A percentile compares a stretch with the other conserved stretches of the same genome.
These are phyloP conservation scores for Xylaria polymorpha DNA, from an alignment of 2,329 filamentous ascomycete genomes.

Conservation along the genomic window DNA sequence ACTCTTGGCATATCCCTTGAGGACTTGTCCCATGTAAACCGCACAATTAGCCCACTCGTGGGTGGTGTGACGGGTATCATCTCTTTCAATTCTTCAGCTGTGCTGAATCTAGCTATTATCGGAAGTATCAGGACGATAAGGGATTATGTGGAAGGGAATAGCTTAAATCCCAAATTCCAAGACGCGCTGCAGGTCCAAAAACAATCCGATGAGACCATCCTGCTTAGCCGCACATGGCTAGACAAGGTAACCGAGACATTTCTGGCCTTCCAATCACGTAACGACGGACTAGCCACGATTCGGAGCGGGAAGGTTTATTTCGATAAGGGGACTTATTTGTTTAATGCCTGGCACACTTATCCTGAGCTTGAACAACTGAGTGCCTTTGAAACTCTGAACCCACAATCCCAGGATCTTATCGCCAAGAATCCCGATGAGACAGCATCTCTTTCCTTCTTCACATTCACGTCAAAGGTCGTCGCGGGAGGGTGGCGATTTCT, in stretches of 20 bases:
- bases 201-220: conserved; percentile 56
- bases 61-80: conserved; percentile 66
- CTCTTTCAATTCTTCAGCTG: conserved; percentile 67
- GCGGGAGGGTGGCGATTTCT: conserved; percentile 74
- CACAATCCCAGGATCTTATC: conserved; percentile 59
- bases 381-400: conserved; percentile 61
- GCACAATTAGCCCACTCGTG: conserved; percentile 58
- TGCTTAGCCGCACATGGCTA: conserved; percentile 67
- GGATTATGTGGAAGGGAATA: conserved; percentile 70
- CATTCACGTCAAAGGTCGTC: conserved; percentile 70
- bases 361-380: conserved; percentile 68
- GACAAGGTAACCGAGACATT: conserved; percentile 69
- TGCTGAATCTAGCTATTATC: conserved; percentile 66
- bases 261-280: conserved; percentile 59
- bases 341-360: conserved; percentile 71
- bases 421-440: conserved; percentile 59
- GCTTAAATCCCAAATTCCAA: conserved; percentile 65
- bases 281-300: conserved; percentile 52
- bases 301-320: conserved; percentile 57
- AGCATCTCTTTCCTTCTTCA: conserved; percentile 69
- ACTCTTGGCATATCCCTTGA: conserved; percentile 64
- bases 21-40: conserved; percentile 60
- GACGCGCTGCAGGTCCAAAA: conserved; percentile 59
- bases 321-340: conserved; percentile 64
- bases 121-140: conserved; percentile 72